phyloP scores from a whole-genome alignment of 2,329 filamentous ascomycete species.

The Leptographium lundbergii region DNA sequence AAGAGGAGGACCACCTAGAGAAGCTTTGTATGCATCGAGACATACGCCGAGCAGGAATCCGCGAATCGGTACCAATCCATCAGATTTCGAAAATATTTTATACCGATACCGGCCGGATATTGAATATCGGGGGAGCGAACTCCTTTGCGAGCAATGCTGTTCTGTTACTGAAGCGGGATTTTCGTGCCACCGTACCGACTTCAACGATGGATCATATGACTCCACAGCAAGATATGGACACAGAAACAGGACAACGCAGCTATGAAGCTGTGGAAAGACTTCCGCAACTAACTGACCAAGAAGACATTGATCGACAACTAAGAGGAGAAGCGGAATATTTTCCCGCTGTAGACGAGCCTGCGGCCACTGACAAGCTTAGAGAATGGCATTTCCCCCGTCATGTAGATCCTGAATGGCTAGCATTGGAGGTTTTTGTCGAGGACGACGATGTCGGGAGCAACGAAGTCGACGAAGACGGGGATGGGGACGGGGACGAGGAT shows the following conservation, averaged over 20 bases:
- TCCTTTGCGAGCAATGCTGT: slow-evolving; percentile 63
- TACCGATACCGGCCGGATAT: slow-evolving; percentile 75
- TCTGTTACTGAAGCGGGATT: slow-evolving; percentile 60
- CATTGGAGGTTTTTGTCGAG: slow-evolving; percentile 71
- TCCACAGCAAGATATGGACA: slow-evolving; percentile 6
- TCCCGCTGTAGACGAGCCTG: background rate
- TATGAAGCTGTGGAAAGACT: slow-evolving; percentile 3
- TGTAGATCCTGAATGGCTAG: slow-evolving; percentile 82
- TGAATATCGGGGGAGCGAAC: slow-evolving; percentile 54
- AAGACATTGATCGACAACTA: slow-evolving; percentile 34
- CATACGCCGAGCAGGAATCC: slow-evolving; percentile 31
- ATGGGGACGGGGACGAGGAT: background rate
- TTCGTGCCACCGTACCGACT: slow-evolving; percentile 46
- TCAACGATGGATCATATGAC: slow-evolving; percentile 19
- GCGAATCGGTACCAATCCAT: slow-evolving; percentile 39
- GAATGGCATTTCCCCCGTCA: slow-evolving; percentile 55
- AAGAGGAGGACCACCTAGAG: slow-evolving; percentile 21
- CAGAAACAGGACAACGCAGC: slow-evolving; percentile 12
- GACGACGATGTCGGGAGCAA: slow-evolving; percentile 33
- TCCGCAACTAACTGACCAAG: slow-evolving; percentile 24
- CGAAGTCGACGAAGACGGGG: slow-evolving; percentile 19
- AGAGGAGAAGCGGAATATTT: slow-evolving; percentile 19
- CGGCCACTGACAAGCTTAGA: background rate
- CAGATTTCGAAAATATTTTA: slow-evolving; percentile 85
- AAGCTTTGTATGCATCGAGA: slow-evolving; percentile 22